Evolutionary conservation across 1,139 yeast genomes (phyloP), one percentile per base, ranked within the genome.

Genomic region (Diutina mesorugosa): DNA sequence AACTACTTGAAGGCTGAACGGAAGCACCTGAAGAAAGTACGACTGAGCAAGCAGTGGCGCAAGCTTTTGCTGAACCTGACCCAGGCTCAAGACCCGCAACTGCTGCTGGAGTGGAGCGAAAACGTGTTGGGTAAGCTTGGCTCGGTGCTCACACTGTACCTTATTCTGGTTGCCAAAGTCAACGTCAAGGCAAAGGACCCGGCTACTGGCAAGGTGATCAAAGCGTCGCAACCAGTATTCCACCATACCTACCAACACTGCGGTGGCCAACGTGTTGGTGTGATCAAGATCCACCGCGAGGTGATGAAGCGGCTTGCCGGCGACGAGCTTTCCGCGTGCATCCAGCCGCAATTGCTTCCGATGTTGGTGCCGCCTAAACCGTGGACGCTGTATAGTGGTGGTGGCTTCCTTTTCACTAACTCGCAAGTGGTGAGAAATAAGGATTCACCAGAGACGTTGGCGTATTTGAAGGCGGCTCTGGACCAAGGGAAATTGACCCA

Each of bases 281-380:
- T 91, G 10, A 73, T 93, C 59, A 86, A 85, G 61, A 73, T 90
- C 8, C 97, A 93, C 67, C 82, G 83, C 61, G 77, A 80, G 30
- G 77, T 93, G 56, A 79, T 85, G 9, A 77, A 79, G 54, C 83
- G 80, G 64, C 70, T 91, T 58, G 84, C 90, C 7, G 84, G 86
- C 2, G 91, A 86, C 60, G 77, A 83, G 28, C 70, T 84, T 53
- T 77, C 81, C 12, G 84, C 86, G 57, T 77, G 86, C 2, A 81
- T 91, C 6, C 93, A 87, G 64, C 97, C 98, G 0, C 98, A 93
- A 69, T 77, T 81, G 60, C 76, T 95, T 58, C 99, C 99, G 14
- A 95, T 95, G 99, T 74, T 95, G 59, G 87, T 88, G 9, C 81
- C 84, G 60, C 99, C 99, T 28, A 76, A 84, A 58, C 90, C 90